phyloP scores from a whole-genome alignment of 345 rosid genomes.

The Pistacia integerrima region DNA sequence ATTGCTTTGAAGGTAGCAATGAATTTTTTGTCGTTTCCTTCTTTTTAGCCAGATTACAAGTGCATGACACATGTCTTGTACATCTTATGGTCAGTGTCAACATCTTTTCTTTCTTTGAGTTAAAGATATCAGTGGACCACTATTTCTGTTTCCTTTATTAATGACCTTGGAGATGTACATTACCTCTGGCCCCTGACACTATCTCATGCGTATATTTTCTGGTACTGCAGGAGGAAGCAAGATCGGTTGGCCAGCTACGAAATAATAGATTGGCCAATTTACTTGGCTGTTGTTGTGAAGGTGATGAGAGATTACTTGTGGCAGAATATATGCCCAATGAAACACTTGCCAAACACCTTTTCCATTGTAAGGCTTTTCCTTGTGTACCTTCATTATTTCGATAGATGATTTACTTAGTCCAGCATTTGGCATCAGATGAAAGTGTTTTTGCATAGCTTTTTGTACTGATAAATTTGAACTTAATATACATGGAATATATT shows the following conservation, averaged over 20 bases:
- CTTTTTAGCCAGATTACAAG: neutral
- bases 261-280: conserved; percentile 76
- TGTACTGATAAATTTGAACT: neutral
- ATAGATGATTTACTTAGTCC: neutral
- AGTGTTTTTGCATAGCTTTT: neutral
- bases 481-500: neutral
- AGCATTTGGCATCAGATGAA: neutral
- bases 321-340: conserved; percentile 91
- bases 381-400: neutral
- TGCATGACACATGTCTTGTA: neutral
- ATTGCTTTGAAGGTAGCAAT: neutral
- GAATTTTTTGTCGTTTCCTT: neutral
- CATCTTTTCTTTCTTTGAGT: conserved; percentile 5
- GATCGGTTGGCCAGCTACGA: conserved; percentile 83
- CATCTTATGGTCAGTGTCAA: neutral
- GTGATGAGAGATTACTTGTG: conserved; percentile 91
- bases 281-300: conserved; percentile 89
- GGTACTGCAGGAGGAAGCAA: conserved; percentile 76
- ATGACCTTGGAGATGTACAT: neutral
- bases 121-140: neutral
- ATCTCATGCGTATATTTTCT: conserved; percentile 12
- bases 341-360: conserved; percentile 93
- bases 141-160: neutral
- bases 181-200: neutral
- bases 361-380: conserved; percentile 64